Evolutionary conservation across 1,139 yeast genomes (phyloP), one percentile per base, ranked within the genome.

Genomic region (Hansenula lynferdii): DNA sequence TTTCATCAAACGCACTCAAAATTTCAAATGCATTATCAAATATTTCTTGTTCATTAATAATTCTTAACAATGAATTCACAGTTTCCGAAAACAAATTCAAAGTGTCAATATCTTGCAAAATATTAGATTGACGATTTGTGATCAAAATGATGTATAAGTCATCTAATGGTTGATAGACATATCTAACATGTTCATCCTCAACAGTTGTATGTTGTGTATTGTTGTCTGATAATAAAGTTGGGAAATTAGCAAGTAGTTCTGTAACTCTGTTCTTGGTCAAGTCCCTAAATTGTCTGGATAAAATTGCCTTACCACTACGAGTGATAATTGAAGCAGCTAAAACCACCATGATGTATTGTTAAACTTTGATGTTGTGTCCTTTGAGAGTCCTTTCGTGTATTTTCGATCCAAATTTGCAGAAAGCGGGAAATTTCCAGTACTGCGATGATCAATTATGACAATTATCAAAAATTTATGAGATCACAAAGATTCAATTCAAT

Each of bases 321-420:
- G 97, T 85, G 62, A 97, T 87, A 53, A 92, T 85, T 37, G 97
- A 85, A 41, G 97, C 97, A 40, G 98, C 96, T 61, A 92, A 74
- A 39, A 92, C 84, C 50, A 77, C 87, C 89, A 67, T 30, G 17
- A 14, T 3, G 19, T 18, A 16, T 31, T 40, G n/a, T n/a, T n/a
- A 10, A 15, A 3, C 20, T 21, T 16, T 8, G 19, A 8, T 18
- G 6, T 6, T 20, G 11, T 14, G 8, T 21, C 5, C 14, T 11
- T n/a, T 19, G 8, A 18, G 5, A 8, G 22, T 19, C 33, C 33
- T 30, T 30, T 30, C 20, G 33, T 20, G 18, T 17, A 20, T 8
- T 28, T n/a, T n/a, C n/a, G n/a, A n/a, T n/a, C n/a, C n/a, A n/a
- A n/a, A n/a, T n/a, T n/a, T n/a, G n/a, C n/a, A n/a, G n/a, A n/a